Evolutionary conservation across 2,329 filamentous ascomycete genomes (phyloP), one percentile per base, ranked within the genome.

Genomic region (Claviceps paspali): DNA sequence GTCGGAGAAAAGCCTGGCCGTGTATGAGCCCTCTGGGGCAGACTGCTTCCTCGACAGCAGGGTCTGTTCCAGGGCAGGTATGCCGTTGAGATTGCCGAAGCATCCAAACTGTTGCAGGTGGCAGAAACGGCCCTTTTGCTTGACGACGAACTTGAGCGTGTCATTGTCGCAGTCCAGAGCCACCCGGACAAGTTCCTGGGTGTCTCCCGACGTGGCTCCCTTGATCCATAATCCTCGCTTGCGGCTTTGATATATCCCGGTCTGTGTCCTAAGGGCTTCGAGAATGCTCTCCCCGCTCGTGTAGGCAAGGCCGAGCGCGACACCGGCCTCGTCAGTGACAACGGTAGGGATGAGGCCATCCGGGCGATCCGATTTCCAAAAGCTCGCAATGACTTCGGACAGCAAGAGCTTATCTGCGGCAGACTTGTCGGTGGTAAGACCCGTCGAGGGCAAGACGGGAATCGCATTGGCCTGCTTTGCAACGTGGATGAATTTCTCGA

Each of bases 211-310:
- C 7, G 82, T 91, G 36, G 87, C 83, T 5, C 91, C 91, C 64
- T 98, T 98, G 60, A 93, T 81, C 91, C 91, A 98, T 21, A 98
- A 62, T 1, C 91, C 91, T 31, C 91, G 75, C 66, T 95, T 96
- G 36, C 91, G 73, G 63, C 88, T 96, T 61, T 95, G 86, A 57
- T 98, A 98, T 27, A 96, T 88, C 23, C 91, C 87, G 1, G 65
- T 67, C 49, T 70, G 65, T 5, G 85, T 93, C 50, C 74, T 75
- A 42, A 98, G 56, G 27, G 88, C 88, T 62, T 93, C 88, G 7
- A 76, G 68, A 24, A 98, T 76, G 54, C 88, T 96, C 57, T 92
- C 83, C 44, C 82, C 76, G 52, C 83, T 95, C 60, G 87, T 94
- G 67, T 95, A 98, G 14, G 95, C 91, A 45, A 98, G 63, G 1